These are phyloP conservation scores for Tetradesmus obliquus DNA, from an alignment of 139 green algal genomes.

Conservation along the genomic window DNA sequence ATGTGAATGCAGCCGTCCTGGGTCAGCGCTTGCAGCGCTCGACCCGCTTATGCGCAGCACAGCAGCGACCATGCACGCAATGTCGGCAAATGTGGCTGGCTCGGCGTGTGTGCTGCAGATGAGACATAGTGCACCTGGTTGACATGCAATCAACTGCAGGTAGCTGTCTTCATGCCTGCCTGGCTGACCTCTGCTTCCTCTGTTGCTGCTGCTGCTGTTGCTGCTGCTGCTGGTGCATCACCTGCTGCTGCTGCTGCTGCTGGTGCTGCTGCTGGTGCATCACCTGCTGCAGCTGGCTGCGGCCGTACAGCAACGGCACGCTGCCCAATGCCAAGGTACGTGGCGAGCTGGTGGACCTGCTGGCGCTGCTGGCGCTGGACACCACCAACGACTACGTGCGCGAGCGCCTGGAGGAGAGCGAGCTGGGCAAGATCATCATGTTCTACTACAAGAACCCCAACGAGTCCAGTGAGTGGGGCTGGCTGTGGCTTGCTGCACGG, in stretches of 20 bases:
- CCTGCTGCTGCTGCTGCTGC: neutral
- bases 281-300: conserved; percentile 27
- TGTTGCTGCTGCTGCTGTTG: neutral
- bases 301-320: conserved; percentile 38
- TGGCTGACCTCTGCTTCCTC: neutral
- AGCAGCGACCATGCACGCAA: neutral
- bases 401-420: conserved; percentile 36
- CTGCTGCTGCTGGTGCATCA: conserved; percentile 24
- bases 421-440: conserved; percentile 47
- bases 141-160: neutral
- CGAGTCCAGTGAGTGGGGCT: conserved; percentile 37
- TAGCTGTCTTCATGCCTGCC: neutral
- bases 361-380: conserved; percentile 33
- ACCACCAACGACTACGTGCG: conserved; percentile 25
- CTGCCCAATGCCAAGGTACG: conserved; percentile 42
- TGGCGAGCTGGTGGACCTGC: conserved; percentile 10
- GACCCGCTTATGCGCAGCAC: too few species aligned
- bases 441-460: conserved; percentile 44
- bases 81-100: neutral
- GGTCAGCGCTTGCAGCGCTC: neutral
- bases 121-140: too few species aligned
- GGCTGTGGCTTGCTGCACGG: neutral
- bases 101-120: neutral
- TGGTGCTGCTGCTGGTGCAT: neutral
- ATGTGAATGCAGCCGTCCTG: neutral